Evolutionary conservation across 805 yeast species (phyloP), one percentile per base, ranked within the genome.

Genomic region (Candida peoriensis): DNA sequence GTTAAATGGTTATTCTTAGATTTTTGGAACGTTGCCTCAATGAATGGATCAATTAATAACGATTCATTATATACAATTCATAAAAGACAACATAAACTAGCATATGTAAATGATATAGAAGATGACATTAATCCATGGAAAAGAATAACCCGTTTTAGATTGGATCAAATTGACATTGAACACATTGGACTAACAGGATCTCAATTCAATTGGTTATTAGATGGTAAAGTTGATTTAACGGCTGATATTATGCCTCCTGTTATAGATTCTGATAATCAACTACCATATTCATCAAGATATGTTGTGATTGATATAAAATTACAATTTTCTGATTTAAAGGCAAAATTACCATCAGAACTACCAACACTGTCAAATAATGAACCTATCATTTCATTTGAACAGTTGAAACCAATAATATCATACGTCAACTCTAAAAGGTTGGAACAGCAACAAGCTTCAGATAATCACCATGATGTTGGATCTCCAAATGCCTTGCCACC

Each of bases 61-160:
- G 81, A 81, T 35, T 76, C 93, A 2, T 64, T 84, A 56, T 82
- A 83, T 58, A 81, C 88, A 1, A 68, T 84, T 16, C 93, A 83
- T 47, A 81, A 81, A 51, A 73, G 83, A 46, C 90, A 82, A 50
- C 70, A 72, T 40, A 70, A 72, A 36, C 58, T 68, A 40, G 72
- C 75, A 0, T 68, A 67, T 42, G 64, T 70, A 21, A 58, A 54
- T 24, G 65, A 61, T 36, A 44, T 60, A 22, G 55, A 55, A 18
- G 57, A 56, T 20, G 65, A 64, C 32, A 43, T 57, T 15, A 48
- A 58, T 8, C 68, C 73, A 9, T 72, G 74, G 73, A 71, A 72
- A 36, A 66, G 67, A 39, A 65, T 71, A 16, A 68, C 76, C 9
- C 57, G 79, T 41, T 49, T 74, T 27, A 58, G 67, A 43, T 37